Conservation (phyloP, 2,329 filamentous ascomycete species). For the Chaetomium strumarium region DNA sequence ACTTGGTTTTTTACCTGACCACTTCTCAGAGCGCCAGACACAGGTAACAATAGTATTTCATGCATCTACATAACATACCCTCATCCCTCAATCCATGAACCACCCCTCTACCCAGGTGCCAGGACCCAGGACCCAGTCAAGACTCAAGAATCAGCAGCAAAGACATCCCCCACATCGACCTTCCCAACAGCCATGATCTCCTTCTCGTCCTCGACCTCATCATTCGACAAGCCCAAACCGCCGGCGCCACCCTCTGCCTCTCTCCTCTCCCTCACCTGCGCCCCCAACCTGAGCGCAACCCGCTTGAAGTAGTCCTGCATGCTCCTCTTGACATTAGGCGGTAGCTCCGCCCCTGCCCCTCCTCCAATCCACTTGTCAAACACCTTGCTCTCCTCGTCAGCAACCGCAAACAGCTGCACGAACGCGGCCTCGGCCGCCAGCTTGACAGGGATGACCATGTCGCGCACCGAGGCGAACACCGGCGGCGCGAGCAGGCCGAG, state of each 20-base stretch:
- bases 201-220: constrained; percentile 89
- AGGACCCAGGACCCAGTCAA: too few species aligned
- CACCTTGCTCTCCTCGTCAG: constrained; percentile 75
- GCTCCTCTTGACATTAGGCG: constrained; percentile 70
- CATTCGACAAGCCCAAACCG: constrained; percentile 77
- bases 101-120: constrained; percentile 27
- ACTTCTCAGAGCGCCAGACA: too few species aligned
- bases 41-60: too few species aligned
- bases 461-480: constrained; percentile 84
- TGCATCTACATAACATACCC: too few species aligned
- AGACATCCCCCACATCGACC: constrained; percentile 66
- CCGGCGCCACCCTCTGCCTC: constrained; percentile 89
- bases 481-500: constrained; percentile 72
- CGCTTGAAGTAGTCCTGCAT: constrained; percentile 98
- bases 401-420: constrained; percentile 81
- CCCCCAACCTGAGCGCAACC: constrained; percentile 76
- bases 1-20: too few species aligned
- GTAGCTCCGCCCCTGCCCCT: constrained; percentile 54
- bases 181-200: constrained; percentile 95
- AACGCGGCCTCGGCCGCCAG: constrained; percentile 92
- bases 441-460: constrained; percentile 91
- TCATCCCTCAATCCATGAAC: not conserved
- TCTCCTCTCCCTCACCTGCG: constrained; percentile 78
- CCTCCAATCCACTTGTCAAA: constrained; percentile 93
- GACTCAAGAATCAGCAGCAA: constrained; percentile 33